Percentiles rank a stretch among this genome's conserved stretches.
phyloP scores from a whole-genome alignment of 139 green algal genomes.

The Chlorella sp. region DNA sequence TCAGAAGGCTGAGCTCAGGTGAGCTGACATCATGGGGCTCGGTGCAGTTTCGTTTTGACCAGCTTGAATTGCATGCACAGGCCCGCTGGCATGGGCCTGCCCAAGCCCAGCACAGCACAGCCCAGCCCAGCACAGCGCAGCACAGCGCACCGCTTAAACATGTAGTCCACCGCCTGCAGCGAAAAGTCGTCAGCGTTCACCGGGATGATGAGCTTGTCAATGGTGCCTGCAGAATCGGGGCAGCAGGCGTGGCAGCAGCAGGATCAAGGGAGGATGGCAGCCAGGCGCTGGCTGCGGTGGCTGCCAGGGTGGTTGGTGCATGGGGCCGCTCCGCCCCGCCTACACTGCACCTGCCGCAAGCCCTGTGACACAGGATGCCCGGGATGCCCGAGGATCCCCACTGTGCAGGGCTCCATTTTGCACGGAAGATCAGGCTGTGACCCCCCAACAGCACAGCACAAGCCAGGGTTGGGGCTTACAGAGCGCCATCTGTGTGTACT shows the following conservation, averaged over 20 bases:
- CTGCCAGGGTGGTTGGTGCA: too few relatives aligned
- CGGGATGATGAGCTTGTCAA: constrained; percentile 11
- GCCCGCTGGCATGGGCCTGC: neutral
- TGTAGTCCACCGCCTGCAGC: constrained; percentile 18
- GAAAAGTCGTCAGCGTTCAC: constrained; percentile 25
- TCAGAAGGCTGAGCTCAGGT: too few relatives aligned
- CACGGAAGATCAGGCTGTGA: too few relatives aligned
- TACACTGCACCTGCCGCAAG: too few relatives aligned
- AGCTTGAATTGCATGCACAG: neutral
- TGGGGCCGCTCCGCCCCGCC: too few relatives aligned
- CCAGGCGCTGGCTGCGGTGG: too few relatives aligned
- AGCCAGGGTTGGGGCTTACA: too few relatives aligned
- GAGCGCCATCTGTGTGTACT: constrained; percentile 20
- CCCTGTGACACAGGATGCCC: too few relatives aligned
- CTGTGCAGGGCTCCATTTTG: too few relatives aligned
- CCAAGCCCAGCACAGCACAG: neutral
- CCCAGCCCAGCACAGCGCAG: neutral
- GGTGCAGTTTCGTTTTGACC: neutral
- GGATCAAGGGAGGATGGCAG: neutral
- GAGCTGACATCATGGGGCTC: neutral
- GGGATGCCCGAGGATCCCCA: too few relatives aligned
- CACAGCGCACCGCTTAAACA: constrained; percentile 7
- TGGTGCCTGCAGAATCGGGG: constrained; percentile 21
- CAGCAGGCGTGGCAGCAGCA: too few relatives aligned
- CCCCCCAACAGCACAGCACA: too few relatives aligned